Evolutionary conservation across 306 rosid species (phyloP).

Genomic region (Cicer judaicum): DNA sequence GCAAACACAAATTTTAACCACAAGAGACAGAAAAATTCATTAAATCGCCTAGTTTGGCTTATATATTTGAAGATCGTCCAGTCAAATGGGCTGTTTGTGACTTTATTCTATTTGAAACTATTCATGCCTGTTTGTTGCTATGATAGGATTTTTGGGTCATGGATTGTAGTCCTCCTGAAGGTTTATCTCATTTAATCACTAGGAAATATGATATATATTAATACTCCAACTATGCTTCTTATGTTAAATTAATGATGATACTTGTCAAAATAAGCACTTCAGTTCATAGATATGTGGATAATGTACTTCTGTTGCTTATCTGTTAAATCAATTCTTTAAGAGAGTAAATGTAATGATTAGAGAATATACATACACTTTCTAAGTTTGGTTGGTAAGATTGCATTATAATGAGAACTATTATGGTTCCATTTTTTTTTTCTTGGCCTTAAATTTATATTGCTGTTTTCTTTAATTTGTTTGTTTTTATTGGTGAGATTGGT

Average conservation of each 20-base stretch:
- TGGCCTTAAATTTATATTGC: background rate
- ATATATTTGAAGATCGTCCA: slow-evolving; percentile 18
- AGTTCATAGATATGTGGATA: slow-evolving; percentile 6
- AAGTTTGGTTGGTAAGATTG: background rate
- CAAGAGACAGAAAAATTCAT: background rate
- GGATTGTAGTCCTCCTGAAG: background rate
- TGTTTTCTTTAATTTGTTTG: background rate
- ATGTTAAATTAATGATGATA: background rate
- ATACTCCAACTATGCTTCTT: background rate
- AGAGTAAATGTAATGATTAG: background rate
- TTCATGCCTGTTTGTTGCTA: background rate
- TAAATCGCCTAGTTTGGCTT: background rate
- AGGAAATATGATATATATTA: background rate
- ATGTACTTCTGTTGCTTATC: background rate
- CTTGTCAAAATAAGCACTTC: slow-evolving; percentile 6
- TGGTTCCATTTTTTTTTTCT: background rate
- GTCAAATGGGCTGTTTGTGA: background rate
- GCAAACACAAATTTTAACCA: slow-evolving; percentile 2
- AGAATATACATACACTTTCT: background rate
- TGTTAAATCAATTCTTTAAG: no score
- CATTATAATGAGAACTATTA: slow-evolving; percentile 11
- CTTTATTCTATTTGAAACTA: slow-evolving; percentile 1
- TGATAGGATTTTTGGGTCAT: slow-evolving; percentile 10
- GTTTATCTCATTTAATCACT: slow-evolving; percentile 16
- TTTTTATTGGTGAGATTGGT: background rate